A percentile compares a stretch with the other conserved stretches of the same genome.
Conservation (phyloP, 2,329 filamentous ascomycete genomes). For the Graphium sp. region DNA sequence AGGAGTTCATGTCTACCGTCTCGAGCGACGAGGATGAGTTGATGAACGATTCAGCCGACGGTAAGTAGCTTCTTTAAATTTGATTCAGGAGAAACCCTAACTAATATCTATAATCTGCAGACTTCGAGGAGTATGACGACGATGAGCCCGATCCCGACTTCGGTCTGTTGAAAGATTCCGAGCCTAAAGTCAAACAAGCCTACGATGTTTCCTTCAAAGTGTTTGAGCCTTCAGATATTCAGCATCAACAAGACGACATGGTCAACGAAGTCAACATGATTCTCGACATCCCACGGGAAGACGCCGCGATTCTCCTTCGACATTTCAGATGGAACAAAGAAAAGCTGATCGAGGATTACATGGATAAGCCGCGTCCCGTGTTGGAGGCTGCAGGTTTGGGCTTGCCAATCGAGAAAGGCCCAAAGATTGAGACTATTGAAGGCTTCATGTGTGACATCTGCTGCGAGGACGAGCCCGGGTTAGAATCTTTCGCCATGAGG, state of each 20-base stretch:
- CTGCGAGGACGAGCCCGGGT: slow-evolving; percentile 66
- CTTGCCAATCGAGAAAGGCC: slow-evolving; percentile 39
- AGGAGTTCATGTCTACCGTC: slow-evolving; percentile 75
- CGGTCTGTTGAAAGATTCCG: slow-evolving; percentile 36
- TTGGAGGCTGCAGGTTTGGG: slow-evolving; percentile 74
- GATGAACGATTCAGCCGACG: slow-evolving; percentile 35
- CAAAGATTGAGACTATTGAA: slow-evolving; percentile 51
- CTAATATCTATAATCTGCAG: slow-evolving; percentile 13
- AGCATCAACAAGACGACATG: slow-evolving; percentile 69
- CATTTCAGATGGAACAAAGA: slow-evolving; percentile 95
- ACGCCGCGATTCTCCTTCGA: slow-evolving; percentile 76
- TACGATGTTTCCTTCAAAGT: slow-evolving; percentile 81
- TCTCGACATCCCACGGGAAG: slow-evolving; percentile 74
- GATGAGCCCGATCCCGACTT: slow-evolving; percentile 39
- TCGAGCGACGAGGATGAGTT: slow-evolving; percentile 59
- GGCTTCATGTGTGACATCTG: slow-evolving; percentile 92
- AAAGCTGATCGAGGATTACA: slow-evolving; percentile 83
- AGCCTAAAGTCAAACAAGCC: slow-evolving; percentile 53
- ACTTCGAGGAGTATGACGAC: slow-evolving; percentile 43
- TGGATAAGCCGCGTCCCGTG: slow-evolving; percentile 70
- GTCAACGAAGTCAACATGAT: slow-evolving; percentile 85
- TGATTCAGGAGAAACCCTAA: not conserved
- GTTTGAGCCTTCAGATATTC: slow-evolving; percentile 63
- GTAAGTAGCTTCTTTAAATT: not conserved
- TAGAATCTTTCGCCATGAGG: slow-evolving; percentile 83